Percentiles rank a stretch among this genome's conserved stretches.
Evolutionary conservation across 768 basidiomycete species (phyloP).

Genomic region (Russula ochroleuca): DNA sequence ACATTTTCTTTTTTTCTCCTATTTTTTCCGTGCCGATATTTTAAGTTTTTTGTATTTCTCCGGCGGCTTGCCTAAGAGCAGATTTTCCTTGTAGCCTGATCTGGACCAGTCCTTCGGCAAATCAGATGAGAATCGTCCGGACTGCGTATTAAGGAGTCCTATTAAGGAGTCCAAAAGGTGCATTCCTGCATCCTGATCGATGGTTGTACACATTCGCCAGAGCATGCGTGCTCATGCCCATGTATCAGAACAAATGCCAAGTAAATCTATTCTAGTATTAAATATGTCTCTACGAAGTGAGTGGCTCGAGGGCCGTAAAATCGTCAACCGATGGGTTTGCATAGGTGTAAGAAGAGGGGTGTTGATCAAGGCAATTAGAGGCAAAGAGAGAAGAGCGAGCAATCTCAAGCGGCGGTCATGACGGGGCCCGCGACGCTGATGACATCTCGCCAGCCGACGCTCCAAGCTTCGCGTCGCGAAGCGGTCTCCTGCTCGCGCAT

Average conservation of each 20-base stretch:
- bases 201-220: background rate
- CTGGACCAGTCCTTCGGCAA: too few species aligned
- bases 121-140: too few species aligned
- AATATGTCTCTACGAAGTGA: background rate
- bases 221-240: background rate
- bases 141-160: too few species aligned
- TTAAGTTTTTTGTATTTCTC: too few species aligned
- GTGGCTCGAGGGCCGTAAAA: background rate
- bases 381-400: too few species aligned
- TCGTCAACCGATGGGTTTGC: background rate
- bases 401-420: slow-evolving; percentile 3
- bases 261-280: slow-evolving; percentile 5
- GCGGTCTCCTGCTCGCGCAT: slow-evolving; percentile 11
- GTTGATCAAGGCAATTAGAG: background rate
- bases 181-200: too few species aligned
- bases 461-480: slow-evolving; percentile 16
- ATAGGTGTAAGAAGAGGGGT: background rate
- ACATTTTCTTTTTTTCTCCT: too few species aligned
- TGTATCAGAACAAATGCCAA: background rate
- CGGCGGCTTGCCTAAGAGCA: too few species aligned
- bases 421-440: slow-evolving; percentile 22
- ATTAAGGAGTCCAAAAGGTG: too few species aligned
- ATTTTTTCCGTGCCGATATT: too few species aligned
- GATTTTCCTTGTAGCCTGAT: too few species aligned
- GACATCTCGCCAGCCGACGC: slow-evolving; percentile 17